phyloP scores from a whole-genome alignment of 495 filamentous ascomycete genomes.

The Lichenothelia convexa region DNA sequence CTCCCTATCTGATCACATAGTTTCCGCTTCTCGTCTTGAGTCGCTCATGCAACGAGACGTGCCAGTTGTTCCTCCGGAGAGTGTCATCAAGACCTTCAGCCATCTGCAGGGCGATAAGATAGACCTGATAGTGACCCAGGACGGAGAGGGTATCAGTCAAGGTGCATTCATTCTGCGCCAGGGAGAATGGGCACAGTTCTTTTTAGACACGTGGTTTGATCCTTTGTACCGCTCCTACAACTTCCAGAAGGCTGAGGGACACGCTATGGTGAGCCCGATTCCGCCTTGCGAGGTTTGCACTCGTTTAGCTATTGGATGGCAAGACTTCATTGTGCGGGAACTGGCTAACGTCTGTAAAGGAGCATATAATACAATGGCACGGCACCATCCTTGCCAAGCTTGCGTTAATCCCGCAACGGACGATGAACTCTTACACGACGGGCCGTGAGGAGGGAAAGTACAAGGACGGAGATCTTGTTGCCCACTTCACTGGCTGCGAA shows the following conservation, averaged over 20 bases:
- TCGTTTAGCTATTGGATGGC: too few species aligned
- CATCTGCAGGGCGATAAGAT: slow-evolving; percentile 60
- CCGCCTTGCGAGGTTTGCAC: too few species aligned
- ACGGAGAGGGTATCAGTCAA: slow-evolving; percentile 57
- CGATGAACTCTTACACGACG: slow-evolving; percentile 56
- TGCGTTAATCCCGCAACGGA: slow-evolving; percentile 65
- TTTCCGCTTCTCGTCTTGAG: slow-evolving; percentile 47
- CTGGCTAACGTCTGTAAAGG: neutral
- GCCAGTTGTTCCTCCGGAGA: slow-evolving; percentile 82
- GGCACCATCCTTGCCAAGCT: slow-evolving; percentile 87
- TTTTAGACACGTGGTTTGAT: slow-evolving; percentile 93
- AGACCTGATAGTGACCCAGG: slow-evolving; percentile 72
- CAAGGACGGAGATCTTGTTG: slow-evolving; percentile 72
- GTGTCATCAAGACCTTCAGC: slow-evolving; percentile 86
- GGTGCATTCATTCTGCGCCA: slow-evolving; percentile 63
- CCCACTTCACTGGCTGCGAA: slow-evolving; percentile 56
- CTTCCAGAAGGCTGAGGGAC: slow-evolving; percentile 83
- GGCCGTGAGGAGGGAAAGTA: slow-evolving; percentile 36
- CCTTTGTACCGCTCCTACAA: slow-evolving; percentile 84
- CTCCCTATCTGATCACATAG: slow-evolving; percentile 49
- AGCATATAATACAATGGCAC: too few species aligned
- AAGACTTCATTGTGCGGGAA: too few species aligned
- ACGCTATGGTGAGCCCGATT: slow-evolving; percentile 85
- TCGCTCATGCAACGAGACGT: slow-evolving; percentile 67
- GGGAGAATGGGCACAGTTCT: slow-evolving; percentile 81